Evolutionary conservation across 1,284 basidiomycete species (phyloP).

Genomic region (Chalciporus sp.): DNA sequence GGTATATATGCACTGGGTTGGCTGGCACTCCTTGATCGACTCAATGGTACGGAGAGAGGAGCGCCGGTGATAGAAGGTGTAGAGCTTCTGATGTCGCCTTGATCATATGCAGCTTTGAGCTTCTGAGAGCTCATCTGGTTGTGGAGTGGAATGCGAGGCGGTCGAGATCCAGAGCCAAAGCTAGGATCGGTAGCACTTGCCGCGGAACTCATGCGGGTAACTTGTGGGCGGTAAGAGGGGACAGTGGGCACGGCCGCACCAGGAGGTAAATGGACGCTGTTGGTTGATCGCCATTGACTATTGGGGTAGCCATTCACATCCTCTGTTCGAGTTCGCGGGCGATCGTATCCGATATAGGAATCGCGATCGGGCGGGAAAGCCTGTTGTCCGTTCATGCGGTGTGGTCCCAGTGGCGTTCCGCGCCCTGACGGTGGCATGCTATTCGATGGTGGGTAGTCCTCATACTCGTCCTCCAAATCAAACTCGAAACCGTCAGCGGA

Average conservation of each 20-base stretch:
- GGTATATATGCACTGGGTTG: conserved; percentile 72
- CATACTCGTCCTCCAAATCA: conserved; percentile 71
- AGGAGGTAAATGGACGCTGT: conserved; percentile 36
- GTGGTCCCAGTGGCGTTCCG: conserved; percentile 64
- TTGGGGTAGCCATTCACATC: conserved; percentile 67
- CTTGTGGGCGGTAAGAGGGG: conserved; percentile 42
- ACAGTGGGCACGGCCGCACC: conserved; percentile 10
- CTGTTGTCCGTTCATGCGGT: conserved; percentile 55
- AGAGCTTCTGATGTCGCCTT: conserved; percentile 29
- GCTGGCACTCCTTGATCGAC: conserved; percentile 72
- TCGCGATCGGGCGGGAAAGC: conserved; percentile 62
- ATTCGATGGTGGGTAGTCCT: conserved; percentile 63
- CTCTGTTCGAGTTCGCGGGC: conserved; percentile 73
- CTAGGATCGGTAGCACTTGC: conserved; percentile 53
- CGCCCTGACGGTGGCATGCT: conserved; percentile 61
- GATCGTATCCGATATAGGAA: conserved; percentile 46
- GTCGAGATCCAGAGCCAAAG: conserved; percentile 46
- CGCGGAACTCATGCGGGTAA: conserved; percentile 50
- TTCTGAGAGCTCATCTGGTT: conserved; percentile 74
- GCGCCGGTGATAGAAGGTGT: conserved; percentile 30
- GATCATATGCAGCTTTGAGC: conserved; percentile 56
- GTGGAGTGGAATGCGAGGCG: conserved; percentile 54
- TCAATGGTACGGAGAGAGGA: conserved; percentile 38
- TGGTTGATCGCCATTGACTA: conserved; percentile 61
- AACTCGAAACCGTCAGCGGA: conserved; percentile 66